These are phyloP conservation scores for Ophiostoma quercus DNA, from an alignment of 2,329 filamentous ascomycete species.

Conservation along the genomic window DNA sequence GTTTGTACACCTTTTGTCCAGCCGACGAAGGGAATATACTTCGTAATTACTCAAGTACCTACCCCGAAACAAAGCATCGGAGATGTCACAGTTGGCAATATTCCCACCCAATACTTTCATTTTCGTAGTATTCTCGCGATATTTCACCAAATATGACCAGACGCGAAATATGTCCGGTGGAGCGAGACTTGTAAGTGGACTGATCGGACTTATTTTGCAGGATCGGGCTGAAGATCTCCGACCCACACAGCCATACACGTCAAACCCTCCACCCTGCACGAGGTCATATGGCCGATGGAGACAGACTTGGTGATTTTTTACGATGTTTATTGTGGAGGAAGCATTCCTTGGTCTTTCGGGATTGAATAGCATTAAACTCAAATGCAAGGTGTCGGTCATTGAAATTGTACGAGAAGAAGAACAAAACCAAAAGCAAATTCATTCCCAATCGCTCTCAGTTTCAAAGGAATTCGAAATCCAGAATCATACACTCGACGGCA, in stretches of 20 bases:
- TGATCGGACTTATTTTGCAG: not conserved
- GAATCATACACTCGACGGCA: not conserved
- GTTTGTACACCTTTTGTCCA: not conserved
- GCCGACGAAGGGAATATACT: not conserved
- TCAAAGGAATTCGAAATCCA: not conserved
- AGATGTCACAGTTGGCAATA: not conserved
- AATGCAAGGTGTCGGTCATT: not conserved
- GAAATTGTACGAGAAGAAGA: not conserved
- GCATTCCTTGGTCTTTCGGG: not conserved
- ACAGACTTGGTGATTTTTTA: conserved; percentile 9
- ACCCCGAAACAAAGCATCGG: not conserved
- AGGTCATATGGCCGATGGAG: conserved; percentile 3
- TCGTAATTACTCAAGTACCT: not conserved
- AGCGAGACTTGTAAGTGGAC: not conserved
- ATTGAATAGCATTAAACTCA: not conserved
- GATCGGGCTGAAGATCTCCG: not conserved
- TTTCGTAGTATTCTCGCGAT: not conserved
- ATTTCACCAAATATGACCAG: not conserved
- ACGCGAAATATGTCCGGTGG: not conserved
- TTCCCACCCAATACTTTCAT: not conserved
- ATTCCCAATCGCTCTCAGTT: not conserved
- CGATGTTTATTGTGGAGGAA: not conserved
- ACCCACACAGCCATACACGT: not conserved
- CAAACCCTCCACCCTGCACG: not conserved
- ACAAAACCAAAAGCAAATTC: not conserved